Evolutionary conservation across 768 basidiomycete genomes (phyloP).

Genomic region (Cyclocybe cylindracea): DNA sequence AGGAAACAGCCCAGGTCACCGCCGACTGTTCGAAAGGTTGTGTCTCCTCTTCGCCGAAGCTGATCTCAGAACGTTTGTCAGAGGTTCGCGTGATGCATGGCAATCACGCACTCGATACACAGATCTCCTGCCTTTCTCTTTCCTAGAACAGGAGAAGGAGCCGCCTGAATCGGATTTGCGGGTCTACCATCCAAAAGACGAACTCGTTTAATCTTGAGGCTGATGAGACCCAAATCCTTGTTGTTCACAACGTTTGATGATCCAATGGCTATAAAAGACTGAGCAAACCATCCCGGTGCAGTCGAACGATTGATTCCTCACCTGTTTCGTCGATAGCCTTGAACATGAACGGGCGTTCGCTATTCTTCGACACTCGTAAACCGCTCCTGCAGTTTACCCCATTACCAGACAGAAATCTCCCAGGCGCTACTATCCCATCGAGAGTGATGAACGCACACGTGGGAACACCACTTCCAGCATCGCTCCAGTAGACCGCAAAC

Average conservation of each 20-base stretch:
- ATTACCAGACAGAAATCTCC: conserved; percentile 57
- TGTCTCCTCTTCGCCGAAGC: conserved; percentile 47
- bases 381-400: conserved; percentile 57
- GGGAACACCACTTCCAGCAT: conserved; percentile 52
- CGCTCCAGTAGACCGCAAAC: conserved; percentile 67
- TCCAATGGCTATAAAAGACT: neutral
- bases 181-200: conserved; percentile 33
- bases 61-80: conserved; percentile 21
- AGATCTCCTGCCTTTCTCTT: conserved; percentile 44
- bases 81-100: conserved; percentile 2
- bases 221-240: conserved; percentile 55
- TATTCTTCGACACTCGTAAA: conserved; percentile 46
- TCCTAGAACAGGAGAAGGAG: conserved; percentile 33
- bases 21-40: conserved; percentile 39
- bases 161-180: conserved; percentile 43
- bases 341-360: conserved; percentile 66
- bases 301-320: conserved; percentile 14
- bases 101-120: conserved; percentile 44
- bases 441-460: conserved; percentile 64
- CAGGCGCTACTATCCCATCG: conserved; percentile 65
- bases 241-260: conserved; percentile 9
- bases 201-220: conserved; percentile 49
- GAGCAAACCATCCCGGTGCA: neutral
- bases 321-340: conserved; percentile 40
- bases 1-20: conserved; percentile 55